phyloP scores from a whole-genome alignment of 2,329 filamentous ascomycete species.

The Epichloe hybrida region DNA sequence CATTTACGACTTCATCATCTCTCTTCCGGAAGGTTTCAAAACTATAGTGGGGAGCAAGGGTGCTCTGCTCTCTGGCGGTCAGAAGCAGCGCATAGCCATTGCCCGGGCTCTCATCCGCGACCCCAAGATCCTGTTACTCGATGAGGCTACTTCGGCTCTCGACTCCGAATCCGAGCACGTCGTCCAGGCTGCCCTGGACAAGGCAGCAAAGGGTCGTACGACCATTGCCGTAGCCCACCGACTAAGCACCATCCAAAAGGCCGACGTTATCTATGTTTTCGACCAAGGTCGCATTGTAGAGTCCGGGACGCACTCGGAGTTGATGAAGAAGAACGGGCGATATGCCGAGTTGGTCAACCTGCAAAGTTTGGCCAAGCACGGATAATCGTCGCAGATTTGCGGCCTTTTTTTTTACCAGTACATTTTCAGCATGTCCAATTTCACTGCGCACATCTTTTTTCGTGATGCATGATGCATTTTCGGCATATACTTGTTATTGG shows the following conservation, averaged over 20 bases:
- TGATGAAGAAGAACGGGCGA: conserved; percentile 55
- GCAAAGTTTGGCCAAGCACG: conserved; percentile 57
- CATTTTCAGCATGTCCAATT: no score
- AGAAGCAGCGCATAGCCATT: conserved; percentile 91
- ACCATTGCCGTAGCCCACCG: conserved; percentile 93
- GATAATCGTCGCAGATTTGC: conserved; percentile 8
- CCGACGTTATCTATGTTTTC: conserved; percentile 93
- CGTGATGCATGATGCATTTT: neutral
- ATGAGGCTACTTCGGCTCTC: conserved; percentile 68
- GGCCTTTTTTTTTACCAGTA: no score
- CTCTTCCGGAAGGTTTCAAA: conserved; percentile 71
- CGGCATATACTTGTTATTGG: neutral
- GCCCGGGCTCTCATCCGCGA: conserved; percentile 83
- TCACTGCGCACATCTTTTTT: no score
- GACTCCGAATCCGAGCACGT: conserved; percentile 68
- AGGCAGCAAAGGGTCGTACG: conserved; percentile 69
- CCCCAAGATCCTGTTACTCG: conserved; percentile 72
- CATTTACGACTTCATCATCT: conserved; percentile 84
- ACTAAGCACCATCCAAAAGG: conserved; percentile 84
- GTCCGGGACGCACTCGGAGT: conserved; percentile 61
- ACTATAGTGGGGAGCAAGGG: conserved; percentile 83
- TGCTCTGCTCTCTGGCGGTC: conserved; percentile 71
- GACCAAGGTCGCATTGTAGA: conserved; percentile 81
- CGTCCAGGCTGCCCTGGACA: conserved; percentile 68
- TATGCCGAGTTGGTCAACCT: conserved; percentile 71